A percentile compares a stretch with the other conserved stretches of the same genome.
Conservation (phyloP, 2,329 filamentous ascomycete genomes). For the Fusarium coicis region DNA sequence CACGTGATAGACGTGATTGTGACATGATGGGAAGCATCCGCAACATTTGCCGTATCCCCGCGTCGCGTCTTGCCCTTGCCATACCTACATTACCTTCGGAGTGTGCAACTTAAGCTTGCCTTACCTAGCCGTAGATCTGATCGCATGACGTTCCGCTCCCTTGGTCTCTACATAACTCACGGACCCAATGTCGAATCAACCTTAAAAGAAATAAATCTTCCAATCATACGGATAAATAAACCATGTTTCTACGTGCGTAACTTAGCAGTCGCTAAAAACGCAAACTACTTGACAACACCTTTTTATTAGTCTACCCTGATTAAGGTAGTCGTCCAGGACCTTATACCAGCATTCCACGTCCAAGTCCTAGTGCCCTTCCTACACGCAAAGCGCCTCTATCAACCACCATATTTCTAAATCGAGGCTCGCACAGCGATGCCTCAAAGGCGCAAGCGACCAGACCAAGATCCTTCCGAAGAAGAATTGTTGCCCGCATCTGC, state of each 20-base stretch:
- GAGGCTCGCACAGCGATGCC: slow-evolving; percentile 47
- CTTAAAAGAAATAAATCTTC: not conserved
- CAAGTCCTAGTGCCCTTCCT: not conserved
- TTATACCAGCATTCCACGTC: not conserved
- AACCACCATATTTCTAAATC: not conserved
- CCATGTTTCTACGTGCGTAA: not conserved
- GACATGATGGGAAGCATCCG: not conserved
- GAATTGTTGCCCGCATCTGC: not conserved
- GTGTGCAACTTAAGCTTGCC: not conserved
- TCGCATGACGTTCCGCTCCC: slow-evolving; percentile 3
- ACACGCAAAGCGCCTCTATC: not conserved
- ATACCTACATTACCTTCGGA: not conserved
- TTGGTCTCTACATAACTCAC: not conserved
- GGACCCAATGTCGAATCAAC: not conserved
- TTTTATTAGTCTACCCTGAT: not conserved
- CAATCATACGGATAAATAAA: not conserved
- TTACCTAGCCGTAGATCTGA: not conserved
- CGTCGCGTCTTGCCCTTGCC: slow-evolving; percentile 20
- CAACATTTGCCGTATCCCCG: slow-evolving; percentile 10
- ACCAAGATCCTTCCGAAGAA: slow-evolving; percentile 41
- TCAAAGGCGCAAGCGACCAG: slow-evolving; percentile 52
- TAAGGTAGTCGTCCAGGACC: not conserved
- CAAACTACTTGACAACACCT: not conserved
- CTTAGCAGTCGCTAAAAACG: not conserved
- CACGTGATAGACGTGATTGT: not conserved